Evolutionary conservation across 495 filamentous ascomycete genomes (phyloP), one percentile per base, ranked within the genome.

Genomic region (Cenococcum geophilum): DNA sequence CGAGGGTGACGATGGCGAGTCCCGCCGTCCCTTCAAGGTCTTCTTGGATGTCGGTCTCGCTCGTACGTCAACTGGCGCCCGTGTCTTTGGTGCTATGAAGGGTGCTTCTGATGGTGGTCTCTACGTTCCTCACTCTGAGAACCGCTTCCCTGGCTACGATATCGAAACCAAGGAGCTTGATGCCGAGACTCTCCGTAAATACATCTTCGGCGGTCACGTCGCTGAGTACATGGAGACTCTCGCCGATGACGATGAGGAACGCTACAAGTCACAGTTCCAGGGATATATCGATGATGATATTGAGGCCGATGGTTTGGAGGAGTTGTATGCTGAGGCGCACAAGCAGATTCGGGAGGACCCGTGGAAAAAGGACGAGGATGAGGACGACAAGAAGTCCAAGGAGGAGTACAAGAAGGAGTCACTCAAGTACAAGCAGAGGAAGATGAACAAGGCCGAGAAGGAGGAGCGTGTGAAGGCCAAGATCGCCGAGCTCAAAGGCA

Each of bases 161-260:
- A 87, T 96, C 35, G 93, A 99, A 82, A 76, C 78, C 70, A 90
- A 99, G 83, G 86, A 97, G 82, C 89, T 99, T 70, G 93, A 99
- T 68, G 85, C 92, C 69, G 93, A 99, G 75, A 87, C 83, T 63
- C 87, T 99, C 72, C 89, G 92, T 83, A 96, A 92, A 83, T 97
- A 99, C 86, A 99, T 99, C 84, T 88, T 91, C 74, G 95, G 84
- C 74, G 92, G 93, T 55, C 93, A 99, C 84, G 87, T 99, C 66
- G 89, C 91, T 63, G 93, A 99, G 85, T 99, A 97, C 83, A 99
- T 99, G 93, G 93, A 99, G 87, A 92, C 86, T 47, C 88, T 99
- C 68, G 95, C 95, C 75, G 93, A 99, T 75, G 93, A 99, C 76
- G 93, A 99, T 76, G 93, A 99, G 87, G 93, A 99, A 83, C 91